Base-by-base conservation (phyloP, 2,329 filamentous ascomycete species). In the Xylariaceae sp. region DNA sequence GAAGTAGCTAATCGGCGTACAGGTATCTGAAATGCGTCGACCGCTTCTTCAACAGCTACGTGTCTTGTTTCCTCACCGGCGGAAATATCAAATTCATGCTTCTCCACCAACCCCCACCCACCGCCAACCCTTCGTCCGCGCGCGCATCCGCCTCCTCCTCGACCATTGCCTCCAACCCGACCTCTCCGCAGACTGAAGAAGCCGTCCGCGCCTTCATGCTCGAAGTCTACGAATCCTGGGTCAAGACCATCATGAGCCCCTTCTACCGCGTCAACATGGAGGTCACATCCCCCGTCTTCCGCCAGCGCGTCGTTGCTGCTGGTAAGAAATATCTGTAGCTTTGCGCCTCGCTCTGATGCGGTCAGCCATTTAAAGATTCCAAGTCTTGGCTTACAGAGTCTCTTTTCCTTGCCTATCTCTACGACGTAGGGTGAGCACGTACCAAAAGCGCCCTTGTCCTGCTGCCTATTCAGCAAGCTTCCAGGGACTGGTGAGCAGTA, bases 211-310 rank as follows among this genome's bases (percentile, higher is more conserved):
- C 89, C 70, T 99, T 97, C 74, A 96, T 99, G 74, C 78, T 81
- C 14, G 94, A 99, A 66, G 88, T 96, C 11, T 97, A 96, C 72
- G 94, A 99, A 72, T 90, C 85, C 59, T 99, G 92, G 86, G 82
- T 96, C 57, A 99, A 99, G 78, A 89, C 91, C 11, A 84, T 91
- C 50, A 97, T 99, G 94, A 97, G 84, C 66, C 94, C 94, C 0
- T 99, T 99, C 68, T 97, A 96, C 74, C 78, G 80, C 47, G 82
- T 86, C 48, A 92, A 95, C 57, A 87, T 87, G 77, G 85, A 89
- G 60, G 85, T 99, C 45, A 83, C 79, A 65, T 97, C 91, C 69
- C 87, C 90, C 0, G 81, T 96, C 1, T 99, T 99, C 68, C 80
- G 89, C 58, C 75, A 81, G 48, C 82, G 88, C 63, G 90, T 99